Evolutionary conservation across 768 basidiomycete species (phyloP).

Genomic region (Agrocybe pediades): DNA sequence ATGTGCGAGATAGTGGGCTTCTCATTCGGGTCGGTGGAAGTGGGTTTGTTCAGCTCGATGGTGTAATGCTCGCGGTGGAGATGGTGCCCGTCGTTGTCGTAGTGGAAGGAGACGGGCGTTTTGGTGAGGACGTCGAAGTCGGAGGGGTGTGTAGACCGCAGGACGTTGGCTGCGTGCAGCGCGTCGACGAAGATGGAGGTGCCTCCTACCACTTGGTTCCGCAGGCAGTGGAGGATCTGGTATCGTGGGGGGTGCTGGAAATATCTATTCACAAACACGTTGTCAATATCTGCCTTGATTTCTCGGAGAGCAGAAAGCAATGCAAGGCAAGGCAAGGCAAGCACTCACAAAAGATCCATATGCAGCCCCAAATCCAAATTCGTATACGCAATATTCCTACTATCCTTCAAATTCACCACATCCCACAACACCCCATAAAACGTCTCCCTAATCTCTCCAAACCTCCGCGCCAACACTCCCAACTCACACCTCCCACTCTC

Average conservation of each 20-base stretch:
- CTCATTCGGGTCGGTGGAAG: constrained; percentile 9
- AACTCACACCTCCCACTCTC: constrained; percentile 66
- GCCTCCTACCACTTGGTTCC: constrained; percentile 84
- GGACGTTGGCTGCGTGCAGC: constrained; percentile 56
- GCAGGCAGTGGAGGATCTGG: constrained; percentile 89
- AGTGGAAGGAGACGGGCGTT: constrained; percentile 83
- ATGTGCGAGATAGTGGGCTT: constrained; percentile 55
- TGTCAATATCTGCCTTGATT: constrained; percentile 4
- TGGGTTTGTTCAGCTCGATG: constrained; percentile 62
- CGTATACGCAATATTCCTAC: constrained; percentile 94
- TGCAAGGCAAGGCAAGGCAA: background rate
- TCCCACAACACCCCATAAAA: constrained; percentile 93
- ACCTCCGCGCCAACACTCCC: constrained; percentile 58
- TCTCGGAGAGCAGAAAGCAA: background rate
- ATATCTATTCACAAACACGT: no score
- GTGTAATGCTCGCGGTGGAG: constrained; percentile 73
- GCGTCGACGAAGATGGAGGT: constrained; percentile 87
- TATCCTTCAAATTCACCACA: constrained; percentile 73
- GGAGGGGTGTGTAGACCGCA: constrained; percentile 47
- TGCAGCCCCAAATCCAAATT: constrained; percentile 86
- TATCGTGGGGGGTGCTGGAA: constrained; percentile 90
- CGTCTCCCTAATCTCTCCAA: constrained; percentile 81
- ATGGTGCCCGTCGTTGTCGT: constrained; percentile 88
- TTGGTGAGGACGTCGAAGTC: constrained; percentile 60
- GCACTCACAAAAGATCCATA: constrained; percentile 85